Conservation (phyloP, 2,329 filamentous ascomycete species). For the Arthrobotrys sinensis region DNA sequence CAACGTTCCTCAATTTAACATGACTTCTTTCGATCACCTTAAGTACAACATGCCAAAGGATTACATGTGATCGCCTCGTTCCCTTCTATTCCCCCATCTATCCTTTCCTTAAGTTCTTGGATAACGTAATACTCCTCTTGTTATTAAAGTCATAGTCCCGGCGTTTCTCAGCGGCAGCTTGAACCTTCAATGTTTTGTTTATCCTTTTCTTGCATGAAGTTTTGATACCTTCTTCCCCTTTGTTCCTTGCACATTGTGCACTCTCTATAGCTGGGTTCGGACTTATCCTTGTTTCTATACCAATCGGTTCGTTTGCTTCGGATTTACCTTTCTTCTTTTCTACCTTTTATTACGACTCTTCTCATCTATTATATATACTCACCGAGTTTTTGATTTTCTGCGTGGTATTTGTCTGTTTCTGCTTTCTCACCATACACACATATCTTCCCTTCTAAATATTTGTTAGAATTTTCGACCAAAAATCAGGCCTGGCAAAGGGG, state of each 20-base stretch:
- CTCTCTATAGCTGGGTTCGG: constrained; percentile 42
- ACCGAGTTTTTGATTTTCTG: constrained; percentile 34
- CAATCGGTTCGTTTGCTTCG: constrained; percentile 58
- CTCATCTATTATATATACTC: constrained; percentile 58
- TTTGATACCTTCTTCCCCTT: constrained; percentile 39
- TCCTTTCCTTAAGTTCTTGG: constrained; percentile 24
- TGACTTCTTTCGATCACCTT: constrained; percentile 50
- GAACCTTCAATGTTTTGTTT: constrained; percentile 34
- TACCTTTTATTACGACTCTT: constrained; percentile 33
- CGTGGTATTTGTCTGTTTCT: constrained; percentile 58
- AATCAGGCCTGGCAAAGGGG: constrained; percentile 66
- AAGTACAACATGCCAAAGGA: constrained; percentile 53
- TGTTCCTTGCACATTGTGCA: constrained; percentile 28
- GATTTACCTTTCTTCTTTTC: constrained; percentile 56
- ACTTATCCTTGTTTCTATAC: constrained; percentile 62
- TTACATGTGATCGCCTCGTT: constrained; percentile 29
- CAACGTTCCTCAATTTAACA: constrained; percentile 52
- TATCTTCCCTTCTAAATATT: constrained; percentile 63
- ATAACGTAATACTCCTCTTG: constrained; percentile 46
- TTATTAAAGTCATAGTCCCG: constrained; percentile 53
- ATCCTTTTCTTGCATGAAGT: constrained; percentile 27
- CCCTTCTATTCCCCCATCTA: not conserved
- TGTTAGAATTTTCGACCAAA: constrained; percentile 65
- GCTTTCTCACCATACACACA: constrained; percentile 58
- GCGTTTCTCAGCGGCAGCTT: constrained; percentile 59